Conservation (phyloP, 345 rosid species). For the Stellera chamaejasme region DNA sequence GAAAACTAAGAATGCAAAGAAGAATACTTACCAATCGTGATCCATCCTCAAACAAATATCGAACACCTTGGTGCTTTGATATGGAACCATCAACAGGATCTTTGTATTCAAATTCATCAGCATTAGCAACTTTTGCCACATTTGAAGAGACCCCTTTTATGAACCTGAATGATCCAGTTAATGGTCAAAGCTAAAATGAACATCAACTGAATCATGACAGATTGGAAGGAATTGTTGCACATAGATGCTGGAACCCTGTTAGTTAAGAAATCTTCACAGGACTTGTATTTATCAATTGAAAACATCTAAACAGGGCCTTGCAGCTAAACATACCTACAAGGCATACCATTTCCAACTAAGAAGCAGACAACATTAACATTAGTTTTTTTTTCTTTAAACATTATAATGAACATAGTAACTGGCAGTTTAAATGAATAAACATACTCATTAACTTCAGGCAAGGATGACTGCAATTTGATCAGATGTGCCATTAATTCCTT, state of each 20-base stretch:
- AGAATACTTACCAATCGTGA: conserved; percentile 70
- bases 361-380: too few species aligned
- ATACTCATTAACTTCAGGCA: conserved; percentile 74
- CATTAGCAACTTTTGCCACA: conserved; percentile 65
- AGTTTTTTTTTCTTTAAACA: too few species aligned
- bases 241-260: too few species aligned
- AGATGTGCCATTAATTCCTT: conserved; percentile 84
- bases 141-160: conserved; percentile 58
- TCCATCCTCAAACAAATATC: conserved; percentile 93
- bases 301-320: too few species aligned
- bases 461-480: conserved; percentile 73
- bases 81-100: conserved; percentile 97
- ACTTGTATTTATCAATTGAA: too few species aligned
- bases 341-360: too few species aligned
- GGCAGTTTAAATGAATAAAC: conserved; percentile 12
- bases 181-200: background rate
- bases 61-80: conserved; percentile 92
- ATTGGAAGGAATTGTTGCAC: too few species aligned
- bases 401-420: background rate
- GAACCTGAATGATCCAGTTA: conserved; percentile 33
- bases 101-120: conserved; percentile 94
- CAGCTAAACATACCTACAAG: too few species aligned
- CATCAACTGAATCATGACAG: background rate
- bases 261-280: too few species aligned
- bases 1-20: background rate